Evolutionary conservation across 306 rosid genomes (phyloP).

Genomic region (Astragalus membranaceus): DNA sequence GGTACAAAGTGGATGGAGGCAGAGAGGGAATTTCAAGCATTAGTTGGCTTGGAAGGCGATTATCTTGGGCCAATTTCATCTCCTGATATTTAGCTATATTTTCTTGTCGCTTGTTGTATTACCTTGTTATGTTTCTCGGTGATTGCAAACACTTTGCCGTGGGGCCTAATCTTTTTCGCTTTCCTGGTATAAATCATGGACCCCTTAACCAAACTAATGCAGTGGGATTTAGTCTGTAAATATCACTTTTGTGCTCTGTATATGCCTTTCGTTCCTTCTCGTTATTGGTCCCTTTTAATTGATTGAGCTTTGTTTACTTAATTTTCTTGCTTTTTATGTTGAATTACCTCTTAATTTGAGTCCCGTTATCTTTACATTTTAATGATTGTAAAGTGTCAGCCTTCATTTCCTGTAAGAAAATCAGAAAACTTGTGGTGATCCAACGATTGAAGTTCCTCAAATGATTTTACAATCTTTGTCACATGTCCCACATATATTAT

Average conservation of each 20-base stretch:
- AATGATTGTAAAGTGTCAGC: no score
- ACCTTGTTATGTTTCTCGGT: background rate
- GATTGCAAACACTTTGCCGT: background rate
- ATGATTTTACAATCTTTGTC: no score
- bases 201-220: background rate
- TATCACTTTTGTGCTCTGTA: slow-evolving; percentile 3
- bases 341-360: background rate
- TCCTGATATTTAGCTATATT: slow-evolving; percentile 18
- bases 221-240: slow-evolving; percentile 9
- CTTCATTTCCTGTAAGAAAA: no score
- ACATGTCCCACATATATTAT: no score
- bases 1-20: slow-evolving; percentile 94
- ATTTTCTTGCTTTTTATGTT: background rate
- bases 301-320: background rate
- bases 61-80: slow-evolving; percentile 65
- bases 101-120: background rate
- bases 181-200: background rate
- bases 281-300: background rate
- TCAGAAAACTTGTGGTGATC: no score
- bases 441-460: no score
- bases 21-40: slow-evolving; percentile 79
- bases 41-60: slow-evolving; percentile 83
- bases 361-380: no score
- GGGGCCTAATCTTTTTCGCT: background rate
- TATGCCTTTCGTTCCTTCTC: background rate